Base-by-base conservation (phyloP, 192 early-diverging fungal genomes). In the Coemansia sp. region DNA sequence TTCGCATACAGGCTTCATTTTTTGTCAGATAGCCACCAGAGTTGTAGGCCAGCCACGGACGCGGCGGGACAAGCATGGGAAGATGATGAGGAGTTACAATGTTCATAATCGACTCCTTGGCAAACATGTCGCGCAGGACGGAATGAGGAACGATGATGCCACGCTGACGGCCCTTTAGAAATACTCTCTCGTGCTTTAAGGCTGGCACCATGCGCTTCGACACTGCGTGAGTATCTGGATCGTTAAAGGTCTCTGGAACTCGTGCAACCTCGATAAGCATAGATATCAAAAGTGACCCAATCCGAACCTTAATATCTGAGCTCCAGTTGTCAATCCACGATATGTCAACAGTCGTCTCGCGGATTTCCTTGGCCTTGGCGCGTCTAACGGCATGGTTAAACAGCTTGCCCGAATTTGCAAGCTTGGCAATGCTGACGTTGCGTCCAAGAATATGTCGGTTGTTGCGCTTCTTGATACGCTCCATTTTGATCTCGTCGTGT, bases 51-150 rank as follows among this genome's bases (percentile, higher is more conserved):
- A 97, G 71, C 97, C 96, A 98, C 9, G 95, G 94, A 0, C 88
- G 88, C 58, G 96, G 96, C 37, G 87, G 88, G 11, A 98, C 90
- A 22, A 98, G 69, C 96, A 98, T 98, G 22, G 96, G 96, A 19
- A 98, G 79, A n/a, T 90, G 76, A 38, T 90, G 88, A 1, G 94
- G 90, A 46, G 87, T 87, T 13, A 94, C 72, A 10, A 82, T 80
- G 19, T 83, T 84, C 11, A 83, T 76, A 17, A 91, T 68, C 14
- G 86, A 82, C 42, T 89, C 86, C 19, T 62, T 71, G 32, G 87
- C 75, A 17, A 97, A 77, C 55, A 92, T 72, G 61, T 95, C 88
- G 5, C 88, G 80, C 49, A 97, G 85, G 11, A 77, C 75, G 57
- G 75, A 84, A 68, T 92, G 86, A n/a, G 89, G 76, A 38, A 76